Evolutionary conservation across 2,329 filamentous ascomycete genomes (phyloP).

Genomic region (Huntiella bhutanensis): DNA sequence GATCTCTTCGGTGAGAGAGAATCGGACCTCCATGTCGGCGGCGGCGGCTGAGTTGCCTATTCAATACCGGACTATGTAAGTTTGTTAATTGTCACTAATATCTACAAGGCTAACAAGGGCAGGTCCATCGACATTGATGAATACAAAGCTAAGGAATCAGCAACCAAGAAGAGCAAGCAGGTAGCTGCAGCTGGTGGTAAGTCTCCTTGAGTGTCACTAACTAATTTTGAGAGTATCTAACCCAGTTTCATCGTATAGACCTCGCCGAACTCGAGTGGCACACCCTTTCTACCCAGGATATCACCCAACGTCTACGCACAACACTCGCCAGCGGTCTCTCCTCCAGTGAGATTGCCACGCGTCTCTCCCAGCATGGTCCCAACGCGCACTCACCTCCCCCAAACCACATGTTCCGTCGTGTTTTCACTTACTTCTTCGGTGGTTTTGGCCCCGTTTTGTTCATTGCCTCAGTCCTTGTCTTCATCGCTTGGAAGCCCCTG

Average conservation of each 20-base stretch:
- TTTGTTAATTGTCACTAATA: background rate
- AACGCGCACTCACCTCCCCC: constrained; percentile 50
- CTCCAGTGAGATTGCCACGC: constrained; percentile 32
- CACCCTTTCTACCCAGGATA: constrained; percentile 34
- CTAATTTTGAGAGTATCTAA: background rate
- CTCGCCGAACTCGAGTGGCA: constrained; percentile 51
- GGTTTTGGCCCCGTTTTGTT: constrained; percentile 58
- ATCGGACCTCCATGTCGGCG: constrained; percentile 6
- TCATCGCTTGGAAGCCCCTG: constrained; percentile 58
- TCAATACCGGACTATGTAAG: constrained; percentile 35
- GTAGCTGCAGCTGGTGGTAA: constrained; percentile 1
- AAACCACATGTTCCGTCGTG: constrained; percentile 37
- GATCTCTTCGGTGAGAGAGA: constrained; percentile 9
- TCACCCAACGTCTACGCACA: constrained; percentile 39
- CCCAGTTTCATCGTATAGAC: constrained; percentile 21
- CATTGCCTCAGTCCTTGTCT: constrained; percentile 50
- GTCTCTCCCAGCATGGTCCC: constrained; percentile 40
- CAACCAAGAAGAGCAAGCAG: constrained; percentile 11
- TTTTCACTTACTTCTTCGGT: constrained; percentile 46
- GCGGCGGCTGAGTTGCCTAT: constrained; percentile 23
- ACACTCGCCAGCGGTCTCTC: constrained; percentile 41
- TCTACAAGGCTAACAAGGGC: background rate
- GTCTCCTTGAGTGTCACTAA: constrained; percentile 9
- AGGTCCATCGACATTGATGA: constrained; percentile 39
- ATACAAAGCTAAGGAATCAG: constrained; percentile 26